A percentile compares a stretch with the other conserved stretches of the same genome.
Evolutionary conservation across 306 rosid species (phyloP).

Genomic region (Fragaria nilgerrensis): DNA sequence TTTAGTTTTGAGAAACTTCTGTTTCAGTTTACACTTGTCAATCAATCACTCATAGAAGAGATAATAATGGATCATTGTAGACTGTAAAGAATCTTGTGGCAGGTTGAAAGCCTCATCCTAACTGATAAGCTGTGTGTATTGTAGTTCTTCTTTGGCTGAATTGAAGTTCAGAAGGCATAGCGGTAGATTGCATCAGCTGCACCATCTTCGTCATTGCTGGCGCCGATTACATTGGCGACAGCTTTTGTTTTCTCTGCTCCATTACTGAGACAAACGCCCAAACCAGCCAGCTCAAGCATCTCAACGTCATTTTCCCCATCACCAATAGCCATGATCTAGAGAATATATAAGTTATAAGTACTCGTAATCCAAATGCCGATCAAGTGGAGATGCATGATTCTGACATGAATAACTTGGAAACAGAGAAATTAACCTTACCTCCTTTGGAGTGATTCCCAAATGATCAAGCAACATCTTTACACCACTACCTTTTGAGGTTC

Average conservation of each 20-base stretch:
- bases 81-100: background rate
- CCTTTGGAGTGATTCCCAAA: constrained; percentile 64
- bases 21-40: too few species aligned
- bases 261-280: constrained; percentile 77
- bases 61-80: background rate
- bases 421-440: constrained; percentile 44
- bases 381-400: background rate
- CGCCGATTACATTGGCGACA: constrained; percentile 74
- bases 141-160: constrained; percentile 7
- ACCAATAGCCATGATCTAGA: constrained; percentile 93
- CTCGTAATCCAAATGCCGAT: background rate
- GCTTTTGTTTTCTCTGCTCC: constrained; percentile 82
- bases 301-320: constrained; percentile 94
- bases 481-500: constrained; percentile 87
- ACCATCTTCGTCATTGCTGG: constrained; percentile 88
- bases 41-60: background rate
- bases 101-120: background rate
- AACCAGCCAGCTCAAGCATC: constrained; percentile 91
- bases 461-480: constrained; percentile 80
- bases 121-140: background rate
- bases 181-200: constrained; percentile 91
- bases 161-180: constrained; percentile 61
- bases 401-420: background rate
- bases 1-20: too few species aligned
- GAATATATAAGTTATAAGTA: constrained; percentile 2